These are phyloP conservation scores for Hortaea werneckii DNA, from an alignment of 2,329 filamentous ascomycete species.

Conservation along the genomic window DNA sequence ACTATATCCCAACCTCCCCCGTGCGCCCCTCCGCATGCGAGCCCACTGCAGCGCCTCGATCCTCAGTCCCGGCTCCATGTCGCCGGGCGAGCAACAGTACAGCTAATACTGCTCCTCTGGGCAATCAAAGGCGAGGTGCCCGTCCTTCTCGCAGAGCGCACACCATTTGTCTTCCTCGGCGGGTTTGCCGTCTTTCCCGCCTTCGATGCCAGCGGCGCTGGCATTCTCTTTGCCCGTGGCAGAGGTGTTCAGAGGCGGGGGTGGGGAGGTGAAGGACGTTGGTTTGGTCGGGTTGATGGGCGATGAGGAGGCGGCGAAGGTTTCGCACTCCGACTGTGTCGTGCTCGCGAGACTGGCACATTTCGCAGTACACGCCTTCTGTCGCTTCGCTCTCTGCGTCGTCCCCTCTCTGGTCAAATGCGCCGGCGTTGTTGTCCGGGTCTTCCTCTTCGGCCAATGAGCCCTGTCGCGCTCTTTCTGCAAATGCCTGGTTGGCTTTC, in stretches of 20 bases:
- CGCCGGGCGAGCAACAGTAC: neutral
- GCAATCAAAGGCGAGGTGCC: conserved; percentile 64
- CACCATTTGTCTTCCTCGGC: conserved; percentile 84
- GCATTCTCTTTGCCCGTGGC: conserved; percentile 9
- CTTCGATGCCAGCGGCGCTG: neutral
- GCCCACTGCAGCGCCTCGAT: conserved; percentile 1
- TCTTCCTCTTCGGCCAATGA: conserved; percentile 1
- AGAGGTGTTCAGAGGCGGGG: neutral
- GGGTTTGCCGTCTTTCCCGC: neutral
- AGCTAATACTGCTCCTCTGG: conserved; percentile 29
- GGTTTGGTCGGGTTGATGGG: too few species aligned
- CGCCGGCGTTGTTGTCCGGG: neutral
- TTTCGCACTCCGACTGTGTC: conserved; percentile 84
- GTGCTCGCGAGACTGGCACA: conserved; percentile 84
- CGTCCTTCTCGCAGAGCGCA: conserved; percentile 88
- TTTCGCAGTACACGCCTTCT: conserved; percentile 74
- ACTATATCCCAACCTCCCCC: conserved; percentile 3
- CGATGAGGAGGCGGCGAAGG: too few species aligned
- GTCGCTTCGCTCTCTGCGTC: conserved; percentile 29
- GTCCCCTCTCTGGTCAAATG: neutral
- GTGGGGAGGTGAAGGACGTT: neutral
- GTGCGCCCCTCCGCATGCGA: neutral
- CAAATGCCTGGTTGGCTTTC: conserved; percentile 46
- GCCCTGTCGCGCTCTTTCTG: conserved; percentile 52
- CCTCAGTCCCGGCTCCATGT: neutral